These are phyloP conservation scores for Phytopythium montanum DNA, from an alignment of 352 stramenopile genomes.

Conservation along the genomic window DNA sequence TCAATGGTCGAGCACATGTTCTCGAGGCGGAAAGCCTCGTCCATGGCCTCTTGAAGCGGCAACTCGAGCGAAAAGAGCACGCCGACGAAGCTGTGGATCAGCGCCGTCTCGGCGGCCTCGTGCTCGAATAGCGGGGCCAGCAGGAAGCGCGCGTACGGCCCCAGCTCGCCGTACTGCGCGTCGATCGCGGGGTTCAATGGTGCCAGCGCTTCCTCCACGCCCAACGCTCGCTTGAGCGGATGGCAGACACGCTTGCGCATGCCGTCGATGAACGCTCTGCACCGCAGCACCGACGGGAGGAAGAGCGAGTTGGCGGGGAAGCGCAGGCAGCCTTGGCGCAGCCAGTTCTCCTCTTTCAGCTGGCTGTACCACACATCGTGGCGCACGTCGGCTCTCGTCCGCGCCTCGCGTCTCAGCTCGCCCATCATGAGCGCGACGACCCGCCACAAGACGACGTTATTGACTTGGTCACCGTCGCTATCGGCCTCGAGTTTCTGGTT, in stretches of 20 bases:
- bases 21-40: constrained; percentile 34
- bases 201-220: background rate
- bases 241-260: constrained; percentile 37
- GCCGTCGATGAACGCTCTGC: constrained; percentile 55
- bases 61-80: constrained; percentile 55
- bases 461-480: background rate
- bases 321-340: constrained; percentile 48
- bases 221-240: constrained; percentile 2
- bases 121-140: constrained; percentile 45
- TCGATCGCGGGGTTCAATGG: background rate
- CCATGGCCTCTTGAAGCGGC: constrained; percentile 23
- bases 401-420: constrained; percentile 33
- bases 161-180: constrained; percentile 32
- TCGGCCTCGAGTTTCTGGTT: background rate
- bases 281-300: constrained; percentile 32
- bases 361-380: constrained; percentile 51
- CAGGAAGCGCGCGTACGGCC: constrained; percentile 43
- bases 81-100: constrained; percentile 57
- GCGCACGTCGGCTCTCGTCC: constrained; percentile 32
- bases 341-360: constrained; percentile 53
- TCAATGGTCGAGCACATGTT: constrained; percentile 33
- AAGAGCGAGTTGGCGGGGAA: constrained; percentile 46
- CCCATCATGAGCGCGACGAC: constrained; percentile 49
- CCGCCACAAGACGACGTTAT: constrained; percentile 38
- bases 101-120: constrained; percentile 31